Evolutionary conservation across 2,329 filamentous ascomycete genomes (phyloP).

Genomic region (Venturia nashicola): DNA sequence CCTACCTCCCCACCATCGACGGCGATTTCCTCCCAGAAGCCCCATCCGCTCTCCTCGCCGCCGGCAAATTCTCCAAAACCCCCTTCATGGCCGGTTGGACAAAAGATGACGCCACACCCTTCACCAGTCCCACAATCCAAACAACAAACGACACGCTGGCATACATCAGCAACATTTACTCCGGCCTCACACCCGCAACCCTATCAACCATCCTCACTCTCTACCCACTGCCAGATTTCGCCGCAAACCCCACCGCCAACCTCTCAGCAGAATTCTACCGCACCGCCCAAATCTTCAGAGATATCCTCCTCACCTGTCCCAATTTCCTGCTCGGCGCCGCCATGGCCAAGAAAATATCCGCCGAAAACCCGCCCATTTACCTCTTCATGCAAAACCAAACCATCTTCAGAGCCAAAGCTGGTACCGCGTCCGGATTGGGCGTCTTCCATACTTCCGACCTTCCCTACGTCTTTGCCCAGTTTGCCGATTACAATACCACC

Average conservation of each 20-base stretch:
- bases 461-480: background rate
- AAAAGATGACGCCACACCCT: conserved; percentile 31
- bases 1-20: conserved; percentile 13
- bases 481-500: background rate
- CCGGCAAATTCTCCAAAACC: conserved; percentile 23
- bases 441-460: background rate
- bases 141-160: conserved; percentile 19
- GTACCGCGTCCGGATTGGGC: background rate
- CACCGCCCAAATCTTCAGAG: conserved; percentile 18
- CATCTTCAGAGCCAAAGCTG: conserved; percentile 12
- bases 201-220: conserved; percentile 39
- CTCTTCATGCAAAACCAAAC: conserved; percentile 17
- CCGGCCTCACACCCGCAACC: conserved; percentile 30
- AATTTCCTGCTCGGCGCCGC: conserved; percentile 35
- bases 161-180: conserved; percentile 18
- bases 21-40: conserved; percentile 9
- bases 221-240: conserved; percentile 35
- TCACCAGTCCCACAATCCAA: conserved; percentile 26
- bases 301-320: conserved; percentile 41
- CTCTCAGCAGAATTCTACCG: conserved; percentile 39
- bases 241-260: conserved; percentile 24
- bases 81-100: conserved; percentile 31
- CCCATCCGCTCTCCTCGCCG: conserved; percentile 20
- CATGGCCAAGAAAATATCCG: conserved; percentile 41
- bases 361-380: conserved; percentile 22